Evolutionary conservation across 805 yeast species (phyloP).

Genomic region (Saturnispora dispora): DNA sequence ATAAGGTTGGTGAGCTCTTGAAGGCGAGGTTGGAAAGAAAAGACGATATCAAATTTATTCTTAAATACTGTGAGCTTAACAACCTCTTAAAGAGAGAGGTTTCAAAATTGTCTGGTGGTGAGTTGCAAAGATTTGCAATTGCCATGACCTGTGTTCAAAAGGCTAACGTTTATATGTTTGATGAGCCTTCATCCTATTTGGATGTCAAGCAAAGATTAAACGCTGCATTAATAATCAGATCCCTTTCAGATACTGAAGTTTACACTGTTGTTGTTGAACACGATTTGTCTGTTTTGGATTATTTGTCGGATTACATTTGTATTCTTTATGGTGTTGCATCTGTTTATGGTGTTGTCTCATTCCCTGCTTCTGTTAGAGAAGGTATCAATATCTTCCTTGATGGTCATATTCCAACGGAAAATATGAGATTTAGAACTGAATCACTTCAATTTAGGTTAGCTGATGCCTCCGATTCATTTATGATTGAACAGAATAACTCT

Average conservation of each 20-base stretch:
- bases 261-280: conserved; percentile 98
- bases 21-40: conserved; percentile 69
- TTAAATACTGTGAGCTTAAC: conserved; percentile 64
- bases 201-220: conserved; percentile 98
- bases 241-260: conserved; percentile 61
- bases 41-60: conserved; percentile 53
- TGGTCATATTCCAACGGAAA: conserved; percentile 96
- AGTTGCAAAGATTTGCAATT: conserved; percentile 94
- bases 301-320: conserved; percentile 93
- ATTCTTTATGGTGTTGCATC: conserved; percentile 97
- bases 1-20: conserved; percentile 77
- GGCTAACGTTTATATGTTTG: conserved; percentile 97
- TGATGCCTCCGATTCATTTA: conserved; percentile 75
- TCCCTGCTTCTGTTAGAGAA: conserved; percentile 96
- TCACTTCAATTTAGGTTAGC: conserved; percentile 87
- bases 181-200: conserved; percentile 96
- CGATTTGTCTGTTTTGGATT: conserved; percentile 95
- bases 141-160: conserved; percentile 94
- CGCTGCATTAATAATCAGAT: conserved; percentile 92
- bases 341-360: conserved; percentile 95
- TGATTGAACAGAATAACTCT: conserved; percentile 70
- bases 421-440: conserved; percentile 93
- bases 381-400: conserved; percentile 98
- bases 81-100: conserved; percentile 82
- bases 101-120: conserved; percentile 91